phyloP scores from a whole-genome alignment of 2,329 filamentous ascomycete genomes.

The Fusarium sp. region DNA sequence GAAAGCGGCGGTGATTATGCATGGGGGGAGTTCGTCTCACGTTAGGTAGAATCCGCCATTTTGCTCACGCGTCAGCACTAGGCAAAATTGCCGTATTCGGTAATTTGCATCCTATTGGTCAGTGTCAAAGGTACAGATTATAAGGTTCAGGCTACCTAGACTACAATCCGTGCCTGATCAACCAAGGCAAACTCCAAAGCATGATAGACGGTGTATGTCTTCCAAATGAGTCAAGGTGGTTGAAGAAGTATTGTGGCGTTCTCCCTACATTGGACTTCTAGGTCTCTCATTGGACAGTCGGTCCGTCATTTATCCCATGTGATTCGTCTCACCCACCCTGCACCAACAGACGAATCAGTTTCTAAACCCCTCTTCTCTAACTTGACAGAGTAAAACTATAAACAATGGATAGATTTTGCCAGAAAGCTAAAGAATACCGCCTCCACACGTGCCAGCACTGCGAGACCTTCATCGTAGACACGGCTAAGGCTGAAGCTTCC shows the following conservation, averaged over 20 bases:
- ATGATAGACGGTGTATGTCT: not conserved
- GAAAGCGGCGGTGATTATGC: not conserved
- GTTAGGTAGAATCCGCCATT: not conserved
- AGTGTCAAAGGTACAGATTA: not conserved
- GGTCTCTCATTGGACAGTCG: not conserved
- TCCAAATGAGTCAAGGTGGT: not conserved
- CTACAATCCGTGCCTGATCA: not conserved
- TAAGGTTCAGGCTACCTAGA: not conserved
- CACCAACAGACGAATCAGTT: not conserved
- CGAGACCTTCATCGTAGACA: not conserved
- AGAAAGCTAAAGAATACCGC: not conserved
- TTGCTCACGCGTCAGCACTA: not conserved
- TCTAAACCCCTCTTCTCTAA: not conserved
- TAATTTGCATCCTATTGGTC: slow-evolving; percentile 5
- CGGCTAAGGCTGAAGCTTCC: not conserved
- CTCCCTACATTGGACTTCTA: rapidly evolving
- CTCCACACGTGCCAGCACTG: not conserved
- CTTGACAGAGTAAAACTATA: not conserved
- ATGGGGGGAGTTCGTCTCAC: not conserved
- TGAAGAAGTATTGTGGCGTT: not conserved
- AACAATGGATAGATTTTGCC: not conserved
- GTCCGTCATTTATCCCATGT: not conserved
- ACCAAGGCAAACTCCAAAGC: not conserved
- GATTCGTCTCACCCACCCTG: not conserved
- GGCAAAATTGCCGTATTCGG: not conserved